Evolutionary conservation across 2,329 filamentous ascomycete species (phyloP), one percentile per base, ranked within the genome.

Genomic region (Talaromyces albobiverticillius): DNA sequence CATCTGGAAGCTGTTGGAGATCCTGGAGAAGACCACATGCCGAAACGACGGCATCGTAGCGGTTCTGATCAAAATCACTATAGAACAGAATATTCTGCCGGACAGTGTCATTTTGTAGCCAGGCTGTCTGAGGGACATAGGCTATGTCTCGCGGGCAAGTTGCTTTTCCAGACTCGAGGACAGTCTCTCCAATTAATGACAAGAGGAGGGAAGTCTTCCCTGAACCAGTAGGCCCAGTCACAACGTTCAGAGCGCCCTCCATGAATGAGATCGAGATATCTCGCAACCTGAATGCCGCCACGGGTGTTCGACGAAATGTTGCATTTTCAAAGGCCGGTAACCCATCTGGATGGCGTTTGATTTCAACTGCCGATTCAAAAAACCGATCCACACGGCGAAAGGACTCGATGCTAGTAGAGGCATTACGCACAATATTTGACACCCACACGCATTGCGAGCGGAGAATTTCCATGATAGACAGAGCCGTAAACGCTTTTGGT

Each of bases 51-150:
- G 78, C 74, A 14, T 79, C 74, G 63, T 88, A 89, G 22, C 83
- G 73, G 6, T 60, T 57, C 10, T 76, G 69, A 55, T 87, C 81
- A 43, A 80, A 82, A 29, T 78, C 74, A 32, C 74, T 77, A 14
- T 82, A 82, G 55, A 87, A 87, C 2, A 85, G 62, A 14, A 87
- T 86, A 60, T 87, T 87, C 13, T 87, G 81, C 2, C 80, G 77
- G 46, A 87, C 82, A 2, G 80, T 85, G 74, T 84, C 85, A 66
- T 81, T 85, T 65, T 86, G 83, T 4, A 87, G 70, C 83, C 83
- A 87, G 0, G 84, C 81, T 1, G 82, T 79, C 61, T 87, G 84
- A 1, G 81, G 81, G 6, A 80, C 79, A 64, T 80, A 84, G 0
- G 54, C 84, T 75, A 56, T 80, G 78, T 67, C 85, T 81, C 2